Percentiles rank a stretch among this genome's conserved stretches.
Conservation (phyloP, 768 basidiomycete species). For the Hygrocybe punicea region DNA sequence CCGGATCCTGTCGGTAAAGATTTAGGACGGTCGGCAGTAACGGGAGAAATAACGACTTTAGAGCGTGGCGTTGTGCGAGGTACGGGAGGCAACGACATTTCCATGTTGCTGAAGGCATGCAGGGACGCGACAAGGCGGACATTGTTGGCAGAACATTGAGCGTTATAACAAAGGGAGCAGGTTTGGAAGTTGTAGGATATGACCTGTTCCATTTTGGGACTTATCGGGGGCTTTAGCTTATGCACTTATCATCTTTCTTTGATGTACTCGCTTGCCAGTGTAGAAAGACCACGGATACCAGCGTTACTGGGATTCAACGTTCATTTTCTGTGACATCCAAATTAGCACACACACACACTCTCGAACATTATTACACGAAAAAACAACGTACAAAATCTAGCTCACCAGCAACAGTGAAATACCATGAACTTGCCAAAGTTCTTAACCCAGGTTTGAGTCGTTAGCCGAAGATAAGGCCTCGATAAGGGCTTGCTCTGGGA, state of each 20-base stretch:
- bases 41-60: conserved; percentile 27
- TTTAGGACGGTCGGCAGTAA: conserved; percentile 46
- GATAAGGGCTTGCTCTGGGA: too few species aligned
- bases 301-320: not conserved
- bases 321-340: not conserved
- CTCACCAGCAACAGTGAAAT: too few species aligned
- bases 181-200: not conserved
- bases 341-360: too few species aligned
- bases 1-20: conserved; percentile 48
- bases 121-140: conserved; percentile 81
- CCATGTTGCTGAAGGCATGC: conserved; percentile 80
- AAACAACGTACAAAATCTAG: too few species aligned
- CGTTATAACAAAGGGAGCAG: not conserved
- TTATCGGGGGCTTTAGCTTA: not conserved
- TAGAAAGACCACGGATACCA: not conserved
- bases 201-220: not conserved
- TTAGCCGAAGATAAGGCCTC: too few species aligned
- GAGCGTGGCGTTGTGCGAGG: conserved; percentile 57
- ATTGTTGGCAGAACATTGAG: conserved; percentile 43
- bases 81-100: conserved; percentile 86
- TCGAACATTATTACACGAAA: too few species aligned
- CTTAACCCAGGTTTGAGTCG: too few species aligned
- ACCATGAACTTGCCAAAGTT: too few species aligned
- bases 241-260: not conserved
- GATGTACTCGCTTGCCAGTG: not conserved